Base-by-base conservation (phyloP, 257 asterid genomes). In the Mentha longifolia region DNA sequence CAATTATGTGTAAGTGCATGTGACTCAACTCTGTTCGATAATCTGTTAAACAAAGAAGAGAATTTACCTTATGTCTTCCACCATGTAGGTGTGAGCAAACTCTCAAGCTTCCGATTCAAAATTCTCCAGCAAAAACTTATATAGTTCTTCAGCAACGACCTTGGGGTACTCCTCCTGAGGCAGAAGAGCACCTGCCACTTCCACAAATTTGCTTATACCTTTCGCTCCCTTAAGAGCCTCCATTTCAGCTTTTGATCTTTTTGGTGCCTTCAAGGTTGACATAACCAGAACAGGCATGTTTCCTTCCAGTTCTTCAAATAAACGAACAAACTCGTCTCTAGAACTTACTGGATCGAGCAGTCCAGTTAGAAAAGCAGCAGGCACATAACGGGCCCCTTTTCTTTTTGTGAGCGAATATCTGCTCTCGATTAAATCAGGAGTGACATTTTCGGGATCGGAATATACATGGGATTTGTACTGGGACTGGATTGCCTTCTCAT, bases 161-260 rank as follows among this genome's bases (percentile, higher is more conserved):
- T 82, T 82, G 14, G 97, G 97, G 65, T 86, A 87, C 83, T 94
- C 97, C 81, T 94, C 99, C 47, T 94, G 99, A 22, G 99, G 99
- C 66, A 94, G 84, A 49, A 94, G 95, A 58, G 97, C 97, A 52
- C 99, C 99, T 4, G 85, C 78, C 50, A 89, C 91, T 84, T 88
- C 92, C 64, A 94, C 83, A 74, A 78, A 89, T 67, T 89, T 79
- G 82, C 82, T 83, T 28, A 91, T 86, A 28, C 97, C 93, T 85
- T 91, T 86, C 2, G 90, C 96, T 74, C 87, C 90, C 75, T 72
- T 86, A 30, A 94, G 96, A 75, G 96, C 96, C 78, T 89, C 96
- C 95, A 94, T 94, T 85, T 94, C 99, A 19, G 97, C 98, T 85
- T 89, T 94, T 7, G 97, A 94, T 70, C 97, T 89, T 88, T 83